phyloP scores from a whole-genome alignment of 2,329 filamentous ascomycete genomes.

The Microdochium bolleyi region DNA sequence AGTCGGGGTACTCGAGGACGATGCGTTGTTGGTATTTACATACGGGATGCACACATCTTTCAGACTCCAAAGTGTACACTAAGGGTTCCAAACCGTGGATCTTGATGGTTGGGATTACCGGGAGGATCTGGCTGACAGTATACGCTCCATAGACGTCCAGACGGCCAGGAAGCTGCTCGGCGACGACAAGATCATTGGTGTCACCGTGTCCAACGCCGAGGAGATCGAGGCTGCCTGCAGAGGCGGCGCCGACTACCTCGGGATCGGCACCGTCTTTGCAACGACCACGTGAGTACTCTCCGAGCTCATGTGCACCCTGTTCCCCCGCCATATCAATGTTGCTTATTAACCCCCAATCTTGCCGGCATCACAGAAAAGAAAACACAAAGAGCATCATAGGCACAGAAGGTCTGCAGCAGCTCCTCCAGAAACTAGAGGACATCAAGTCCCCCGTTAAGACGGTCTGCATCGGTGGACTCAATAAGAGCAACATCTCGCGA shows the following conservation, averaged over 20 bases:
- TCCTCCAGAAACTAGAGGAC: slow-evolving; percentile 52
- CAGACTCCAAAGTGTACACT: too few relatives aligned
- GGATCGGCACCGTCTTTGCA: slow-evolving; percentile 82
- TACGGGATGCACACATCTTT: too few relatives aligned
- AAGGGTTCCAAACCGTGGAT: too few relatives aligned
- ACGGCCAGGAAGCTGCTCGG: slow-evolving; percentile 69
- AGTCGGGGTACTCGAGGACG: too few relatives aligned
- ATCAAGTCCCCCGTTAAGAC: slow-evolving; percentile 41
- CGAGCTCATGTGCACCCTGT: too few relatives aligned
- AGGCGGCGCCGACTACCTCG: slow-evolving; percentile 81
- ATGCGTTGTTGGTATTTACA: too few relatives aligned
- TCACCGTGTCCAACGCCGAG: slow-evolving; percentile 67
- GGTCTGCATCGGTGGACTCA: slow-evolving; percentile 87
- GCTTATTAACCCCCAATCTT: too few relatives aligned
- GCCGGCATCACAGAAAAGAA: slow-evolving; percentile 52
- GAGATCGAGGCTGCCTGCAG: slow-evolving; percentile 67
- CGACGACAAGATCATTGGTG: slow-evolving; percentile 73
- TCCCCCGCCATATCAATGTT: too few relatives aligned
- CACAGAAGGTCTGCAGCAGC: slow-evolving; percentile 58
- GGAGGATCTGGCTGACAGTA: background rate
- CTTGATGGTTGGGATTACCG: too few relatives aligned
- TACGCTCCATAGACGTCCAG: slow-evolving; percentile 36
- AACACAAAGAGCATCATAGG: slow-evolving; percentile 80
- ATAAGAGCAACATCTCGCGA: slow-evolving; percentile 63
- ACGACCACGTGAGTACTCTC: slow-evolving; percentile 68